A percentile compares a stretch with the other conserved stretches of the same genome.
Evolutionary conservation across 805 yeast species (phyloP).

Genomic region (Kluyveromyces wickerhamii): DNA sequence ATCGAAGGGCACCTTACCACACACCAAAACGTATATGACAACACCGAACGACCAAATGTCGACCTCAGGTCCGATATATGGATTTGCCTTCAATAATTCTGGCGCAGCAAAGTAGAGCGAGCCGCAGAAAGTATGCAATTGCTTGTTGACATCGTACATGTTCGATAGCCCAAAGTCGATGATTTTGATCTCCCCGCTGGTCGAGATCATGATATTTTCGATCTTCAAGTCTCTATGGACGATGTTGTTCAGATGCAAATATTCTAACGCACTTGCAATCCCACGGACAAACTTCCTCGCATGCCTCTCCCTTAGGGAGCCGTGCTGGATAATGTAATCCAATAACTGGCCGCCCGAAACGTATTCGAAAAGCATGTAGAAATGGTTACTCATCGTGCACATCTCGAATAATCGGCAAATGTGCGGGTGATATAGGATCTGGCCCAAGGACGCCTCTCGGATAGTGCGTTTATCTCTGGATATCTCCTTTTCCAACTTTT

Average conservation of each 20-base stretch:
- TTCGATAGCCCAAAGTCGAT: slow-evolving; percentile 96
- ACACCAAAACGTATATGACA: slow-evolving; percentile 86
- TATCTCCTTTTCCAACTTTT: slow-evolving; percentile 72
- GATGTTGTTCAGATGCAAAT: slow-evolving; percentile 87
- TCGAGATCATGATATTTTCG: slow-evolving; percentile 91
- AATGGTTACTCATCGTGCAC: slow-evolving; percentile 94
- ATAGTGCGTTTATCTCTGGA: slow-evolving; percentile 88
- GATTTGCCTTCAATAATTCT: slow-evolving; percentile 83
- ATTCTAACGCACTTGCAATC: slow-evolving; percentile 86
- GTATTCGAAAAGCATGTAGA: slow-evolving; percentile 93
- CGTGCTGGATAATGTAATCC: slow-evolving; percentile 95
- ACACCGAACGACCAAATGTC: slow-evolving; percentile 99
- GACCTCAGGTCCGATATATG: slow-evolving; percentile 93
- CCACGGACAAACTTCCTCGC: slow-evolving; percentile 95
- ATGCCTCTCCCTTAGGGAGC: slow-evolving; percentile 84
- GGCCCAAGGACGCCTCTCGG: slow-evolving; percentile 91
- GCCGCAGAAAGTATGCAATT: slow-evolving; percentile 93
- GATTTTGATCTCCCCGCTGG: slow-evolving; percentile 87
- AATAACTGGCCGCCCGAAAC: slow-evolving; percentile 97
- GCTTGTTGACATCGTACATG: slow-evolving; percentile 59
- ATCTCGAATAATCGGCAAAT: slow-evolving; percentile 89
- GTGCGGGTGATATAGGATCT: slow-evolving; percentile 82
- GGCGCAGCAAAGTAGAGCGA: slow-evolving; percentile 98
- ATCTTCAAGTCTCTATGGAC: slow-evolving; percentile 96
- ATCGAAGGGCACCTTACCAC: slow-evolving; percentile 98